Conservation (phyloP, 2,329 filamentous ascomycete species). For the Pseudogymnoascus destructans region DNA sequence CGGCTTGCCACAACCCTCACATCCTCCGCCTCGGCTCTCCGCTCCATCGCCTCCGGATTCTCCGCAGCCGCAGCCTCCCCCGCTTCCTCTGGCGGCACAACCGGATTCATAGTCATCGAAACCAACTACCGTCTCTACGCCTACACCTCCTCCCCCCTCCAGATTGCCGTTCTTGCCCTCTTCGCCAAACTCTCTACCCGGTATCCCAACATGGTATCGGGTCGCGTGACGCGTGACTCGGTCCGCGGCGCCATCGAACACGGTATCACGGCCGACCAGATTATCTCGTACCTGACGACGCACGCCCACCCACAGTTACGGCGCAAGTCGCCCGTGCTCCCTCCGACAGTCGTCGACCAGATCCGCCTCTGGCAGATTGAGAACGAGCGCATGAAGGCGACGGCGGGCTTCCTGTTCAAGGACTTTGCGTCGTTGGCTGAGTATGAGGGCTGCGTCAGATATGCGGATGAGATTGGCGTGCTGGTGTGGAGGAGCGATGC, state of each 20-base stretch:
- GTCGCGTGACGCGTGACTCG: slow-evolving; percentile 77
- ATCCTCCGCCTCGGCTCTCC: slow-evolving; percentile 54
- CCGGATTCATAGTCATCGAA: slow-evolving; percentile 88
- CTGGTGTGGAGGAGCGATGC: slow-evolving; percentile 73
- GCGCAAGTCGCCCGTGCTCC: slow-evolving; percentile 57
- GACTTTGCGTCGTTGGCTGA: slow-evolving; percentile 66
- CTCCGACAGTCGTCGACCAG: slow-evolving; percentile 93
- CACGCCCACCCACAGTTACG: slow-evolving; percentile 93
- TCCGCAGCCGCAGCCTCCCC: slow-evolving; percentile 40
- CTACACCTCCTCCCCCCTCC: slow-evolving; percentile 85
- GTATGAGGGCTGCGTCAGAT: slow-evolving; percentile 57
- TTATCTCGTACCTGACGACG: slow-evolving; percentile 80
- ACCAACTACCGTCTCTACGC: slow-evolving; percentile 97
- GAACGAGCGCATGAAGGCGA: slow-evolving; percentile 82
- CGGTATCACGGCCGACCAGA: slow-evolving; percentile 90
- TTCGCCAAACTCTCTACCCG: slow-evolving; percentile 81
- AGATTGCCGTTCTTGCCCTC: slow-evolving; percentile 85
- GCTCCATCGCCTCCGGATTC: slow-evolving; percentile 55
- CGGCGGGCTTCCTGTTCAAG: slow-evolving; percentile 73
- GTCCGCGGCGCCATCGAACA: slow-evolving; percentile 75
- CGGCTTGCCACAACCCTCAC: slow-evolving; percentile 89
- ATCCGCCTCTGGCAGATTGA: slow-evolving; percentile 97
- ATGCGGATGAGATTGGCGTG: slow-evolving; percentile 85
- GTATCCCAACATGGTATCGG: slow-evolving; percentile 88
- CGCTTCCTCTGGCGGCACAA: slow-evolving; percentile 29